Evolutionary conservation across 2,329 filamentous ascomycete genomes (phyloP).

Genomic region (Pseudocercospora fuligena): DNA sequence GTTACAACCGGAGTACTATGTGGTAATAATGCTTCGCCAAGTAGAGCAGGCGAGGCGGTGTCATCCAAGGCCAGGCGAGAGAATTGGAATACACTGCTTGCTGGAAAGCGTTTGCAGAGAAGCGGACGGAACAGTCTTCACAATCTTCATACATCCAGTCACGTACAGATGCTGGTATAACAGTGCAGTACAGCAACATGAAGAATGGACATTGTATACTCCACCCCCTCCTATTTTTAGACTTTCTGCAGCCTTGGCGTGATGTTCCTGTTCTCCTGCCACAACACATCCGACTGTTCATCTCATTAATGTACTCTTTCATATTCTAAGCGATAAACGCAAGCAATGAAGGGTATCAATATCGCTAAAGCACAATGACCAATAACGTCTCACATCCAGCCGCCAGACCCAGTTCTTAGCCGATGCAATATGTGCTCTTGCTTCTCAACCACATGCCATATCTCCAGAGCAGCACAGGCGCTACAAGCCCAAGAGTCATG

Average conservation of each 20-base stretch:
- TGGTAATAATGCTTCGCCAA: not conserved
- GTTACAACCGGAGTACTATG: not conserved
- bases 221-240: not conserved
- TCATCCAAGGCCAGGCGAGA: not conserved
- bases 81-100: not conserved
- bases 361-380: too few species aligned
- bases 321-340: too few species aligned
- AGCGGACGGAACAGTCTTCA: not conserved
- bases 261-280: too few species aligned
- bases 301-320: too few species aligned
- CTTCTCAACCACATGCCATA: constrained; percentile 28
- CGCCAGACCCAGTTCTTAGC: constrained; percentile 1
- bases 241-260: too few species aligned
- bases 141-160: not conserved
- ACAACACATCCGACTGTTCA: too few species aligned
- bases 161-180: not conserved
- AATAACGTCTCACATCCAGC: too few species aligned
- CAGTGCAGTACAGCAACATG: not conserved
- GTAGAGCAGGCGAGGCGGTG: not conserved
- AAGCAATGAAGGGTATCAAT: too few species aligned
- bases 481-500: constrained; percentile 24
- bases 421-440: constrained; percentile 31
- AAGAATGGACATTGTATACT: not conserved
- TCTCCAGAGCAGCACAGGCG: constrained; percentile 31
- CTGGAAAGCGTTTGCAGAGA: not conserved